Conservation (phyloP, 83 land plant genomes). For the Thuja plicata region DNA sequence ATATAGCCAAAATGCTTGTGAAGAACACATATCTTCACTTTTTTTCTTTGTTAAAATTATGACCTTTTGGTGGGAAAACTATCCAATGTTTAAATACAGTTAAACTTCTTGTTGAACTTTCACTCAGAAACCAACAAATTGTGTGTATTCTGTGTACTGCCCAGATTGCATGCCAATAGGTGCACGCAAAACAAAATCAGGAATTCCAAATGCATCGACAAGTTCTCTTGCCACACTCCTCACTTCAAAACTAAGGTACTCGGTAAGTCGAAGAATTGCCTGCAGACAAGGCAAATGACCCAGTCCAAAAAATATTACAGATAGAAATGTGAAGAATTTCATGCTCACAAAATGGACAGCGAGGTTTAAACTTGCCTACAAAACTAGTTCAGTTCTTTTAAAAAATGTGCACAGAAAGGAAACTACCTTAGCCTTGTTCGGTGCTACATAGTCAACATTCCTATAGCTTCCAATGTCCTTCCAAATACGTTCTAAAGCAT, state of each 20-base stretch:
- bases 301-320: neutral
- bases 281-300: slow-evolving; percentile 25
- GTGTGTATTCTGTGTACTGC: slow-evolving; percentile 85
- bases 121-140: slow-evolving; percentile 74
- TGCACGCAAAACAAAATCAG: slow-evolving; percentile 76
- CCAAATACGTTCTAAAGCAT: slow-evolving; percentile 97
- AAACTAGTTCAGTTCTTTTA: neutral
- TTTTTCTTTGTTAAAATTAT: neutral
- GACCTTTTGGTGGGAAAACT: neutral
- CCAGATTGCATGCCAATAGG: slow-evolving; percentile 86
- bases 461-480: slow-evolving; percentile 94
- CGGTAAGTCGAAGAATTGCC: slow-evolving; percentile 90
- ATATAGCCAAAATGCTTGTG: neutral
- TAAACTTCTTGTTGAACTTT: neutral
- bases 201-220: slow-evolving; percentile 89
- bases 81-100: neutral
- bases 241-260: slow-evolving; percentile 86
- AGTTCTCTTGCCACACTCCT: slow-evolving; percentile 70
- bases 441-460: slow-evolving; percentile 95
- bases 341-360: neutral
- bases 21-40: neutral
- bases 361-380: neutral
- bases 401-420: neutral
- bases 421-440: slow-evolving; percentile 95
- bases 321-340: neutral